Percentiles rank a stretch among this genome's conserved stretches.
These are phyloP conservation scores for Aspergillus sojae DNA, from an alignment of 2,329 filamentous ascomycete genomes.

Conservation along the genomic window DNA sequence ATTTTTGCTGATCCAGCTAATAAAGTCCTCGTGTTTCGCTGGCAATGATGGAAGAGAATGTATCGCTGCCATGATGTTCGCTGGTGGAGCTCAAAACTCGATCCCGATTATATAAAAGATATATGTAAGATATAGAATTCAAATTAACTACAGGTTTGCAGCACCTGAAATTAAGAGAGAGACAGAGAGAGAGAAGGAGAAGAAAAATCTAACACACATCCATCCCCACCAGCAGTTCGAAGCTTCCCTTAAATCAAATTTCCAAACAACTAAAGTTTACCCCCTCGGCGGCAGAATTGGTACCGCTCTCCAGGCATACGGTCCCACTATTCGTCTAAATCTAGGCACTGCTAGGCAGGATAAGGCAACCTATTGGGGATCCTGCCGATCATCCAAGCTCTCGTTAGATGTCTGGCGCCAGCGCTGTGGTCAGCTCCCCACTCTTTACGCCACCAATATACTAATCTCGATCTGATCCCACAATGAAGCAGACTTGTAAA, in stretches of 20 bases:
- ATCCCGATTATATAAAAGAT: neutral
- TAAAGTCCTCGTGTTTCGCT: constrained; percentile 30
- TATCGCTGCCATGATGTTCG: constrained; percentile 8
- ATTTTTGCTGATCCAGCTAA: constrained; percentile 28
- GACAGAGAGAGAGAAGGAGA: neutral
- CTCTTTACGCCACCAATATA: neutral
- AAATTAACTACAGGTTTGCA: neutral
- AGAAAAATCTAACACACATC: neutral
- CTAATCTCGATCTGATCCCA: neutral
- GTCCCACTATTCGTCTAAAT: neutral
- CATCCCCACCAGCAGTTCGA: neutral
- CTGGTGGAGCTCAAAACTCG: neutral
- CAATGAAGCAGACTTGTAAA: neutral
- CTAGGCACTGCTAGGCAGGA: constrained; percentile 5
- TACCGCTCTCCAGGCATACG: neutral
- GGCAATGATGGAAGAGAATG: constrained; percentile 31
- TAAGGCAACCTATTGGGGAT: constrained; percentile 3
- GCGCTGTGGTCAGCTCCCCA: neutral
- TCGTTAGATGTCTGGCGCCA: neutral
- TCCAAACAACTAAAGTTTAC: neutral
- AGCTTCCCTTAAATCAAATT: neutral
- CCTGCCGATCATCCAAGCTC: neutral
- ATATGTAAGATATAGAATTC: too few species aligned
- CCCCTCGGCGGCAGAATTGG: neutral
- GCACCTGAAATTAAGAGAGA: neutral